These are phyloP conservation scores for Backusella mclennaniae DNA, from an alignment of 192 early-diverging fungal genomes.

Conservation along the genomic window DNA sequence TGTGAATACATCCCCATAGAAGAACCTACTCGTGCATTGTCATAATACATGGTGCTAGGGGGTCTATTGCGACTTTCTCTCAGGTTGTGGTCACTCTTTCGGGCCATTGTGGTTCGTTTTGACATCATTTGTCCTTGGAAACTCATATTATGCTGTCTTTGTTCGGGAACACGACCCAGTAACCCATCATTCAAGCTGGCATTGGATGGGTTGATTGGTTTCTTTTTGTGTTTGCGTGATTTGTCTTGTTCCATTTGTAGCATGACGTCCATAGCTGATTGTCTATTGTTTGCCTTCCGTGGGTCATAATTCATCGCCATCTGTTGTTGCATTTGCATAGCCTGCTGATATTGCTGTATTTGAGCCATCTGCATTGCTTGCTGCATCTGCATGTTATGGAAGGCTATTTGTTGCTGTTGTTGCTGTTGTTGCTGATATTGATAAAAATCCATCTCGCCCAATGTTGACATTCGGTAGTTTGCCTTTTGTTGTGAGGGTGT, in stretches of 20 bases:
- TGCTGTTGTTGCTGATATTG: slow-evolving; percentile 13
- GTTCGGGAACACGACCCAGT: slow-evolving; percentile 23
- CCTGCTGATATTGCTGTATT: slow-evolving; percentile 27
- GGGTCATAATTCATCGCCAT: not conserved
- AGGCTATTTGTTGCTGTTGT: slow-evolving; percentile 13
- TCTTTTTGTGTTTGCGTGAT: slow-evolving; percentile 18
- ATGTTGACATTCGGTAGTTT: slow-evolving; percentile 11
- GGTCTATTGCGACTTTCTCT: not conserved
- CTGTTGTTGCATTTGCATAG: slow-evolving; percentile 20
- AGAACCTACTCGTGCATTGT: not conserved
- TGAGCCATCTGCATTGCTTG: slow-evolving; percentile 26
- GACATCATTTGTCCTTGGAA: slow-evolving; percentile 22
- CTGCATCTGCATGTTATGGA: slow-evolving; percentile 14
- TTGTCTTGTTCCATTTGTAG: slow-evolving; percentile 34
- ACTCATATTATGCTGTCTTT: slow-evolving; percentile 25
- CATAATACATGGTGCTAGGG: not conserved
- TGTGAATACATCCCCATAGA: slow-evolving; percentile 1
- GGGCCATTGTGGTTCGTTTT: not conserved
- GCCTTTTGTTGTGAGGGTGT: not conserved
- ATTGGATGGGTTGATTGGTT: slow-evolving; percentile 23
- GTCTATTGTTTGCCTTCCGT: not conserved
- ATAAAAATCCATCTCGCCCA: slow-evolving; percentile 20
- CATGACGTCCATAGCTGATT: slow-evolving; percentile 32
- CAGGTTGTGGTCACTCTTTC: slow-evolving; percentile 1
- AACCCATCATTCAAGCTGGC: slow-evolving; percentile 22